Evolutionary conservation across 208 protist species (phyloP).

Genomic region (Acanthamoeba lenticulata): DNA sequence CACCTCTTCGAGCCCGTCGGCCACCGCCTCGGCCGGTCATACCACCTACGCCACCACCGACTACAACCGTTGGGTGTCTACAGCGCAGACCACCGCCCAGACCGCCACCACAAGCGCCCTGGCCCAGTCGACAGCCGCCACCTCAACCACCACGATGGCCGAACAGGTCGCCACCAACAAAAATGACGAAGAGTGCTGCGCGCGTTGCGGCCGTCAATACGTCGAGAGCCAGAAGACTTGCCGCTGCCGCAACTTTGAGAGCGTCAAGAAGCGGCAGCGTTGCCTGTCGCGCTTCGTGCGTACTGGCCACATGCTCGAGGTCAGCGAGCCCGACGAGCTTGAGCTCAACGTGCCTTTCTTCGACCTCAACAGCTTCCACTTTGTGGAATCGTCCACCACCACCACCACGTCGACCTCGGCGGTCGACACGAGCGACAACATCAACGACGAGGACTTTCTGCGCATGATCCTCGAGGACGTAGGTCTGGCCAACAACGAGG

Average conservation of each 20-base stretch:
- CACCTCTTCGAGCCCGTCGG: not conserved
- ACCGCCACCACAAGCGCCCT: not conserved
- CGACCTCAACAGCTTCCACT: not conserved
- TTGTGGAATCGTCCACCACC: not conserved
- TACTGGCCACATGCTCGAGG: not conserved
- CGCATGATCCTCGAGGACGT: not conserved
- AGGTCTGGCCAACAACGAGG: not conserved
- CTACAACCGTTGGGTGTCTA: not conserved
- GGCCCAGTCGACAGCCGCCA: not conserved
- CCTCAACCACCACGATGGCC: too few relatives aligned
- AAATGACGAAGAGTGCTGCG: not conserved
- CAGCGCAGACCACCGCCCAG: too few relatives aligned
- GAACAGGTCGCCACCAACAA: not conserved
- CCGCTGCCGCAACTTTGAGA: not conserved
- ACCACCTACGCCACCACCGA: not conserved
- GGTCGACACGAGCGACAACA: not conserved
- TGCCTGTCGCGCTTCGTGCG: not conserved
- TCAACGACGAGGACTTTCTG: not conserved
- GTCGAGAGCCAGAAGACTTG: not conserved
- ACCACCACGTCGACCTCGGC: not conserved
- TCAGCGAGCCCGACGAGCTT: too few relatives aligned
- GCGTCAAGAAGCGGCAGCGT: not conserved
- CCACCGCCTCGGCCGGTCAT: not conserved
- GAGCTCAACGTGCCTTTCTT: too few relatives aligned
- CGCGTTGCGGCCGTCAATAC: not conserved